phyloP scores from a whole-genome alignment of 306 rosid genomes.

The Astragalus membranaceus region DNA sequence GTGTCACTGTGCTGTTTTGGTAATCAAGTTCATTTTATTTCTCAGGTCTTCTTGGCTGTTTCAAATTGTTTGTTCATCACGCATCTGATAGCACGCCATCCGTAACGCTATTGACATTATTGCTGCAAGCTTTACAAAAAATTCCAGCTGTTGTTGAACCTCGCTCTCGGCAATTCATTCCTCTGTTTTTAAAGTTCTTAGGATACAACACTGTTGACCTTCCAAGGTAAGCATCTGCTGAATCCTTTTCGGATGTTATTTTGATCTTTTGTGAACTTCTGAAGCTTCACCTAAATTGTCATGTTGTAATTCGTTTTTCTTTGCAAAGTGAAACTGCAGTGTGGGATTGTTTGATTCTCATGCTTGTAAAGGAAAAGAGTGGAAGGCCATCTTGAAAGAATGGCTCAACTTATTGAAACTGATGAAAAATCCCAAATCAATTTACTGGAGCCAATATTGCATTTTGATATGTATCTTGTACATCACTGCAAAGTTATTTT shows the following conservation, averaged over 20 bases:
- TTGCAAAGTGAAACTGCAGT: conserved; percentile 40
- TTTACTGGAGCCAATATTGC: conserved; percentile 42
- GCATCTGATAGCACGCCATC: conserved; percentile 55
- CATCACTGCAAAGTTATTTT: neutral
- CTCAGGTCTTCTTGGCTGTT: conserved; percentile 51
- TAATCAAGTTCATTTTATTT: conserved; percentile 23
- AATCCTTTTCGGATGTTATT: neutral
- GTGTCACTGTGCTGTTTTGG: neutral
- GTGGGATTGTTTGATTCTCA: conserved; percentile 57
- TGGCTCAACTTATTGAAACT: conserved; percentile 87
- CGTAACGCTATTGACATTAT: conserved; percentile 43
- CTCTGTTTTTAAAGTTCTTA: conserved; percentile 60
- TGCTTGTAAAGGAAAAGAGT: conserved; percentile 76
- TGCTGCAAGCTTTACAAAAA: conserved; percentile 70
- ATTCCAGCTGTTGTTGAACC: conserved; percentile 50
- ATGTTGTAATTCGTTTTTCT: conserved; percentile 8
- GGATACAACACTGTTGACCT: conserved; percentile 50
- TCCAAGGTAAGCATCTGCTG: conserved; percentile 39
- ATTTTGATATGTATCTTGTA: neutral
- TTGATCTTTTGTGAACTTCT: conserved; percentile 1
- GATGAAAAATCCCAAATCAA: conserved; percentile 56
- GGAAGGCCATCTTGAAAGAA: conserved; percentile 71
- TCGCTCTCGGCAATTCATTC: conserved; percentile 45
- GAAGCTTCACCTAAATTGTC: neutral
- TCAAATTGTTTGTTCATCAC: conserved; percentile 35